These are phyloP conservation scores for Diplodia intermedia DNA, from an alignment of 2,329 filamentous ascomycete genomes.

Conservation along the genomic window DNA sequence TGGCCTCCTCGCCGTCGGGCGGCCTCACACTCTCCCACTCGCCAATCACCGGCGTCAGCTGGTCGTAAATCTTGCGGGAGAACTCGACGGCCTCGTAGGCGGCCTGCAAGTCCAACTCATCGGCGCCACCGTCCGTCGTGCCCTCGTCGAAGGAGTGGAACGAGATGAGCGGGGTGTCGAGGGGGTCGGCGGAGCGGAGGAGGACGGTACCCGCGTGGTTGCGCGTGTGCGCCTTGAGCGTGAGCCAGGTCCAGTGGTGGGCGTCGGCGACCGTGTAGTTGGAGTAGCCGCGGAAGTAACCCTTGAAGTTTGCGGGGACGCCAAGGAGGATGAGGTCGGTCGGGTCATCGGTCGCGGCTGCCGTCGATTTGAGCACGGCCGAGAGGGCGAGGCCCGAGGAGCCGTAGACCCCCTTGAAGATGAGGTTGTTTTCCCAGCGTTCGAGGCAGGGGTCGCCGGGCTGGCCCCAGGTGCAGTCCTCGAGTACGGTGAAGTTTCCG, in stretches of 20 bases:
- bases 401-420: conserved; percentile 49
- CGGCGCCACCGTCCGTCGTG: conserved; percentile 42
- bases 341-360: conserved; percentile 52
- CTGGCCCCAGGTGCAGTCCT: conserved; percentile 49
- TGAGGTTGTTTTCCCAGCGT: conserved; percentile 48
- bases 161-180: conserved; percentile 66
- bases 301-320: conserved; percentile 61
- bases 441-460: conserved; percentile 53
- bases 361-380: conserved; percentile 46
- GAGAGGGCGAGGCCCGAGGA: conserved; percentile 62
- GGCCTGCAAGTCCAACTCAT: conserved; percentile 60
- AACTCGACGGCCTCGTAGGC: conserved; percentile 63
- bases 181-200: conserved; percentile 67
- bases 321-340: conserved; percentile 63
- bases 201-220: conserved; percentile 68
- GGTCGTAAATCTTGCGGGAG: conserved; percentile 51
- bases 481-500: conserved; percentile 45
- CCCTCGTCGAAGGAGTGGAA: conserved; percentile 54
- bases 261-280: conserved; percentile 51
- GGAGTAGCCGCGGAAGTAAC: conserved; percentile 63
- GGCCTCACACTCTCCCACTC: conserved; percentile 55
- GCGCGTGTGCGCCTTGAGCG: conserved; percentile 68
- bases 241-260: conserved; percentile 56
- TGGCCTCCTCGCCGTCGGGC: conserved; percentile 49
- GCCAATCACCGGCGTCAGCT: conserved; percentile 37